Evolutionary conservation across 2,329 filamentous ascomycete species (phyloP), one percentile per base, ranked within the genome.

Genomic region (Monilinia fructigena): DNA sequence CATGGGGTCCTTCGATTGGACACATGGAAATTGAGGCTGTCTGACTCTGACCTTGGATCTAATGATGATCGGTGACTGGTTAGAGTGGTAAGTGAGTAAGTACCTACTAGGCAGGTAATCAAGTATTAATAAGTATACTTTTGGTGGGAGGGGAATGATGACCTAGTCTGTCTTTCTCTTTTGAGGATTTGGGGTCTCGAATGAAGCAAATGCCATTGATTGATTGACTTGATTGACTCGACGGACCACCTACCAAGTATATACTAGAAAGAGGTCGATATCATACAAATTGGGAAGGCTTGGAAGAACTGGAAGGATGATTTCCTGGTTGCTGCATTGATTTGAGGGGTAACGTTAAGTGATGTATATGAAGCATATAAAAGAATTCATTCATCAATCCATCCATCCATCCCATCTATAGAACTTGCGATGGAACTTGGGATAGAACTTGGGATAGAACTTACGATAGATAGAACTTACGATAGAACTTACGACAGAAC

Each of bases 1-100:
- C 53, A 65, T 56, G 54, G 47, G 42, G 35, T 35, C 63, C 23
- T 47, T 18, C 28, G 5, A 65, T 65, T 65, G 54, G 63, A 40
- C 52, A 16, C 23, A 26, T 45, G 28, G 10, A 59, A 59, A 35
- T 28, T 58, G 63, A 59, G 63, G 63, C 54, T 65, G 54, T 52
- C 62, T 42, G 62, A 35, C 31, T 52, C 63, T 42, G 63, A 65
- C 53, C 38, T 23, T 50, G 16, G 26, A 20, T 26, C 28, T 26
- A 45, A 47, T 31, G 18, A 31, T 31, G 42, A 28, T 59, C 55
- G 23, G 18, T 59, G 40, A 47, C 23, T n/a, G 55, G 20, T 31
- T 59, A 12, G 26, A 59, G 23, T 52, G 16, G 16, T 18, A 38
- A 58, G 18, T 23, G 18, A 47, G 31, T 35, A 35, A 35, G 31